These are phyloP conservation scores for Fusarium mangiferae DNA, from an alignment of 2,329 filamentous ascomycete species.

Conservation along the genomic window DNA sequence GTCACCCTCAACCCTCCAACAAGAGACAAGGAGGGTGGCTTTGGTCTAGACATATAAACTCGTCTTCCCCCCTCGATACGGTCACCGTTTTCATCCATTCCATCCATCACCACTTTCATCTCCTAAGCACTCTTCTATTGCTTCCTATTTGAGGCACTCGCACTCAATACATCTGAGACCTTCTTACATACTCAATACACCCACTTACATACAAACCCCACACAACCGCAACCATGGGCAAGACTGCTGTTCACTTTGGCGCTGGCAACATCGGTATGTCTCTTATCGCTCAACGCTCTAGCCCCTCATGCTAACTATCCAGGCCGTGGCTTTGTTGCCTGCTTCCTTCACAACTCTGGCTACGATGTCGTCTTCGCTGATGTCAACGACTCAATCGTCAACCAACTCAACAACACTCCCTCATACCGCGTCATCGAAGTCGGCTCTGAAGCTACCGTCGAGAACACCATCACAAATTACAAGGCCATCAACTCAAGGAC, in stretches of 20 bases:
- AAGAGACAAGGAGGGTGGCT: constrained; percentile 16
- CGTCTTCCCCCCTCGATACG: constrained; percentile 27
- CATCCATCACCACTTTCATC: background rate
- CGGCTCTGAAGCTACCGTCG: constrained; percentile 81
- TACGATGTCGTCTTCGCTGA: constrained; percentile 98
- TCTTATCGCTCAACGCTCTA: constrained; percentile 21
- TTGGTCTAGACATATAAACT: constrained; percentile 38
- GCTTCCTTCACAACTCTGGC: constrained; percentile 93
- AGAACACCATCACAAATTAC: constrained; percentile 92
- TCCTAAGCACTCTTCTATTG: background rate
- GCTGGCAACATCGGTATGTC: constrained; percentile 81
- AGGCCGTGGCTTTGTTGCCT: constrained; percentile 84
- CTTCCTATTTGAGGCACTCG: background rate
- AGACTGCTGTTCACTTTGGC: constrained; percentile 85
- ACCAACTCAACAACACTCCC: constrained; percentile 77
- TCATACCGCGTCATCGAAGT: constrained; percentile 95
- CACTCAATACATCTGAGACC: background rate
- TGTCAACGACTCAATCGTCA: constrained; percentile 86
- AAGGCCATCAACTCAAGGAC: constrained; percentile 95
- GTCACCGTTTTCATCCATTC: constrained; percentile 29
- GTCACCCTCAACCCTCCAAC: constrained; percentile 9
- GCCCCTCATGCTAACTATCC: constrained; percentile 12
- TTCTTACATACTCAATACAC: background rate
- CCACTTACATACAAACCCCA: constrained; percentile 17
- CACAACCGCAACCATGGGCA: constrained; percentile 52